These are phyloP conservation scores for Yamadazyma olivae DNA, from an alignment of 805 yeast species.

Conservation along the genomic window DNA sequence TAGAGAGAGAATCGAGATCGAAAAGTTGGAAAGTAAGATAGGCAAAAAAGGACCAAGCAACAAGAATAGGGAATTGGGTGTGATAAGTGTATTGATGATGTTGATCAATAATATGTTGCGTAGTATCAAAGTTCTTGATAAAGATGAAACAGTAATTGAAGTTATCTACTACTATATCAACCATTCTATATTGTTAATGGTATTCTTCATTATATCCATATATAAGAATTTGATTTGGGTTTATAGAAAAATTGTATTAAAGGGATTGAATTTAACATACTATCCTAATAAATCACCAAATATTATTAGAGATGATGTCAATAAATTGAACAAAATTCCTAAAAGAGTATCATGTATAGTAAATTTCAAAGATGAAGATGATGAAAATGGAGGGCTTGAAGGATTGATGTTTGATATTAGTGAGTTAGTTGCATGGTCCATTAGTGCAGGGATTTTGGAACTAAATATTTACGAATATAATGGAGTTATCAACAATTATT, in stretches of 20 bases:
- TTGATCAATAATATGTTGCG: constrained; percentile 2
- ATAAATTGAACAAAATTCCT: constrained; percentile 72
- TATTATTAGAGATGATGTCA: constrained; percentile 79
- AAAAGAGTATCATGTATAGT: constrained; percentile 72
- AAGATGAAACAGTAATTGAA: constrained; percentile 1
- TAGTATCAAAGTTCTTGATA: neutral
- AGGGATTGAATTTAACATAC: constrained; percentile 60
- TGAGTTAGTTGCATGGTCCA: constrained; percentile 81
- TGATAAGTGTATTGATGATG: neutral
- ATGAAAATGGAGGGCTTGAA: constrained; percentile 85
- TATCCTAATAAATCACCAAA: constrained; percentile 76
- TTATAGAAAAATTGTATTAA: constrained; percentile 51
- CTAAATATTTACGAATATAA: constrained; percentile 76
- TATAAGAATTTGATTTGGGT: constrained; percentile 51
- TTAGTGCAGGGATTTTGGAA: constrained; percentile 79
- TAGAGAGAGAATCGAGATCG: neutral
- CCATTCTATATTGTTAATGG: constrained; percentile 47
- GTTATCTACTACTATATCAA: constrained; percentile 23
- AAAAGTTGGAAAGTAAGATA: neutral
- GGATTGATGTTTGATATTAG: constrained; percentile 76
- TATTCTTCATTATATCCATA: constrained; percentile 57
- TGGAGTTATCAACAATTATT: constrained; percentile 55
- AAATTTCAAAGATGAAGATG: constrained; percentile 68
- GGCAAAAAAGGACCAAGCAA: neutral
- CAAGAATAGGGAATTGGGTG: neutral